Conservation (phyloP, 1,284 basidiomycete species). For the Irpex sp. region DNA sequence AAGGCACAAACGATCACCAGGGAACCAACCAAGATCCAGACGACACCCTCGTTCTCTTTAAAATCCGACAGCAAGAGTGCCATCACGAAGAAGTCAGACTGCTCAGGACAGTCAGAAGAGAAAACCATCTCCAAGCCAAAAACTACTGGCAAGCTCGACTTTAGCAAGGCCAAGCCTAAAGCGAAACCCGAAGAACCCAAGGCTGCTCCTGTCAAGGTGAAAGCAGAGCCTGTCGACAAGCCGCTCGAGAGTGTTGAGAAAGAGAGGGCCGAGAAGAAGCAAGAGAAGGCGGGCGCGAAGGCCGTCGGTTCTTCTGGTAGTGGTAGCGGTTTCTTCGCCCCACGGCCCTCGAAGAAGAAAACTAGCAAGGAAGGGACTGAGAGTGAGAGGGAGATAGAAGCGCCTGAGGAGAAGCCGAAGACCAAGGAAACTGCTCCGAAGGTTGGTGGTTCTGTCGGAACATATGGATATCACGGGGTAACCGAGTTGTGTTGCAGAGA, state of each 20-base stretch:
- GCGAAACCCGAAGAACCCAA: background rate
- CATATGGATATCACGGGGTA: background rate
- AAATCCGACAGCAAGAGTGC: background rate
- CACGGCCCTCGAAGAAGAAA: background rate
- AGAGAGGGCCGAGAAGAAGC: conserved; percentile 13
- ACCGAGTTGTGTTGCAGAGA: conserved; percentile 32
- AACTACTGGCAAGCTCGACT: conserved; percentile 55
- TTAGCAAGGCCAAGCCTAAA: conserved; percentile 49
- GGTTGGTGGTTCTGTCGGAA: background rate
- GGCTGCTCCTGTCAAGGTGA: conserved; percentile 27
- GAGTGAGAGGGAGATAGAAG: background rate
- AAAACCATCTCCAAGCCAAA: conserved; percentile 35
- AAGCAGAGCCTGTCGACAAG: conserved; percentile 21
- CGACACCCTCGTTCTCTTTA: background rate
- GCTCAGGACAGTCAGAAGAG: conserved; percentile 17
- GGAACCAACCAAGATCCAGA: conserved; percentile 1
- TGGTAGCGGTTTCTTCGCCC: background rate
- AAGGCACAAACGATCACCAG: background rate
- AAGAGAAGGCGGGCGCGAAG: conserved; percentile 16
- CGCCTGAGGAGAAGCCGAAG: conserved; percentile 1
- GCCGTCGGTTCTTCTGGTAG: background rate
- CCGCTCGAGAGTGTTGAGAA: conserved; percentile 6
- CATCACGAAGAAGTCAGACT: conserved; percentile 19
- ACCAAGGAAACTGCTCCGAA: conserved; percentile 2
- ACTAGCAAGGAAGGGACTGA: too few relatives aligned